Conservation (phyloP, 2,329 filamentous ascomycete genomes). For the Talaromyces albobiverticillius region DNA sequence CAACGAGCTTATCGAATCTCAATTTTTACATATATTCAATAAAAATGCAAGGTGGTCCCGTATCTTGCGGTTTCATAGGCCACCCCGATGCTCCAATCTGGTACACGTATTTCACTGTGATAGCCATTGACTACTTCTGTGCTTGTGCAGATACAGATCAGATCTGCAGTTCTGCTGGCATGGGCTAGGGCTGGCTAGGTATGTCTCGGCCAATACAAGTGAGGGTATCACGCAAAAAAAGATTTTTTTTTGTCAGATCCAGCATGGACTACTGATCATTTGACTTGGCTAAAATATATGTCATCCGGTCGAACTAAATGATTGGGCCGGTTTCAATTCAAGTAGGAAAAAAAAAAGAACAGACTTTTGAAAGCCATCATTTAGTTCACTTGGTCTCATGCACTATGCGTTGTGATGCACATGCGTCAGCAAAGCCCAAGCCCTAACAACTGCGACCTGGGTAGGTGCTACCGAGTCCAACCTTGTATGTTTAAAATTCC, state of each 20-base stretch:
- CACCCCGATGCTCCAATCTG: background rate
- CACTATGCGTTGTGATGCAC: background rate
- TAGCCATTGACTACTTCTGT: background rate
- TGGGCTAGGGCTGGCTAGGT: background rate
- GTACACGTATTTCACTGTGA: background rate
- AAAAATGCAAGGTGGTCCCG: background rate
- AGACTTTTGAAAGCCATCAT: background rate
- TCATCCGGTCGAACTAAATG: background rate
- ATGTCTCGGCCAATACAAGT: background rate
- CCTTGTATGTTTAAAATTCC: too few relatives aligned
- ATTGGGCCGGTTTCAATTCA: background rate
- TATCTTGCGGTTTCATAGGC: background rate
- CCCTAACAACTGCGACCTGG: background rate
- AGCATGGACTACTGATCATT: background rate
- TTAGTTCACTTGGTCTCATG: background rate
- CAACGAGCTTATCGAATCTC: too few relatives aligned
- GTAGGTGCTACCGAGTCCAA: too few relatives aligned
- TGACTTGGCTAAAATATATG: background rate
- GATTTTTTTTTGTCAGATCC: background rate
- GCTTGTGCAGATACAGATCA: slow-evolving; percentile 1
- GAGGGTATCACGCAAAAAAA: background rate
- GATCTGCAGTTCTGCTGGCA: slow-evolving; percentile 3
- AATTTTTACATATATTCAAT: too few relatives aligned
- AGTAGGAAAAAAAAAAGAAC: background rate
- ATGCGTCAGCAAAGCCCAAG: background rate